Base-by-base conservation (phyloP, 257 asterid species). In the Capsicum rhomboideum region DNA sequence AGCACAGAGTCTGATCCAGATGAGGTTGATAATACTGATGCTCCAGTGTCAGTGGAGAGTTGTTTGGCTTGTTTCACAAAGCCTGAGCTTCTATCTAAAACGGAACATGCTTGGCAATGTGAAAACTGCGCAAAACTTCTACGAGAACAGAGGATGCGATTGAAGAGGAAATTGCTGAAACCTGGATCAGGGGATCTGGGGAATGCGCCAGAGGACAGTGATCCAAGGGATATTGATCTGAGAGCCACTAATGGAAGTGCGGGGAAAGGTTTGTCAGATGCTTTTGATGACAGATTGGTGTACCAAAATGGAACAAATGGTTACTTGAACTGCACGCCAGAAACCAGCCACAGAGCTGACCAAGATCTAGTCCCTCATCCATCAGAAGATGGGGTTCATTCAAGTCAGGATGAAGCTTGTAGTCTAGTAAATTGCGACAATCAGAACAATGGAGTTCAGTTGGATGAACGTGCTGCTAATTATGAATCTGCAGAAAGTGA, bases 61-160 rank as follows among this genome's bases (percentile, higher is more conserved):
- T 96, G 99, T 89, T 90, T 96, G 89, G 87, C 95, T 53, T 87
- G 83, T 82, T 96, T 93, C 84, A 92, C 88, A 26, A 93, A 92
- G 89, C 90, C 97, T 9, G 99, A 96, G 87, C 88, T 89, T 84
- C 97, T 96, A 63, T 87, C 88, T 84, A 92, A 94, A 91, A 95
- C 91, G 21, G 99, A 94, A 82, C 97, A 96, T 77, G 98, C 96
- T 71, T 93, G 99, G 99, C 88, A 92, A 83, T 96, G 99, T 83
- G 98, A 94, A 85, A 93, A 92, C 85, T 96, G 99, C 87, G 91
- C 98, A 52, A 96, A 92, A 87, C 50, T 87, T 89, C 63, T 93
- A 82, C 91, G 66, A 58, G 93, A 89, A 79, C 90, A 87, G 85
- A 91, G 71, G 83, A 81, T 42, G 58, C 83, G 84, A 87, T 82